Conservation (phyloP, 2,329 filamentous ascomycete genomes). For the Diaporthe citrichinensis region DNA sequence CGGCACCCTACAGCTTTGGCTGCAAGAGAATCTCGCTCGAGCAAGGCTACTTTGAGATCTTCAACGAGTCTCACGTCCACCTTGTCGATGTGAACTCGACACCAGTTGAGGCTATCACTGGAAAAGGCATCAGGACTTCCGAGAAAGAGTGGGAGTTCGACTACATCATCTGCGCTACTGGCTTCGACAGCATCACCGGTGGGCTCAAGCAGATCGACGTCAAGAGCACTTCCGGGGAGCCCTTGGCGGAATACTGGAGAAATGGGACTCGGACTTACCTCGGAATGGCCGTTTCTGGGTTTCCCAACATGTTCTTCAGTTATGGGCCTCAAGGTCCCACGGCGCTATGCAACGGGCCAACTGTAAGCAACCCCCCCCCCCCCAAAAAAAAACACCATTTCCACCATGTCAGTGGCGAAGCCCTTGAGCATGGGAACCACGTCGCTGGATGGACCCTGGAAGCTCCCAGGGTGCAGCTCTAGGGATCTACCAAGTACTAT, state of each 20-base stretch:
- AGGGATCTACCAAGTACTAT: not conserved
- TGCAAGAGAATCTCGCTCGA: constrained; percentile 45
- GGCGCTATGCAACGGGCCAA: constrained; percentile 55
- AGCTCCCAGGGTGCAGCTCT: not conserved
- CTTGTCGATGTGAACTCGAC: constrained; percentile 50
- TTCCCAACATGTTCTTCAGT: constrained; percentile 62
- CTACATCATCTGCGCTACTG: constrained; percentile 52
- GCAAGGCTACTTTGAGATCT: constrained; percentile 51
- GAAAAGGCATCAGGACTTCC: constrained; percentile 46
- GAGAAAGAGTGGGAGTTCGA: constrained; percentile 42
- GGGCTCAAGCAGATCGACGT: constrained; percentile 56
- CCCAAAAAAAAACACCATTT: not conserved
- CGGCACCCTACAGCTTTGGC: constrained; percentile 54
- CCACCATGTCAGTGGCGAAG: not conserved
- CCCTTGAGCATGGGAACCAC: not conserved
- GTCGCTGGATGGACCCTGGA: too few species aligned
- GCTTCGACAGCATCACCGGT: constrained; percentile 59
- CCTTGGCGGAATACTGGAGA: constrained; percentile 54
- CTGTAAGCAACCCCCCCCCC: constrained; percentile 33
- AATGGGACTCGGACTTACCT: constrained; percentile 54
- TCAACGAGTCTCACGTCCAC: constrained; percentile 52
- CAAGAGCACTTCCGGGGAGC: constrained; percentile 49
- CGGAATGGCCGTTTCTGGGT: constrained; percentile 56
- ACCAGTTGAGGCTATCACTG: constrained; percentile 45
- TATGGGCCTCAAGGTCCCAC: constrained; percentile 58